These are phyloP conservation scores for Phalaenopsis hybrid DNA, from an alignment of 116 monocot species.

Conservation along the genomic window DNA sequence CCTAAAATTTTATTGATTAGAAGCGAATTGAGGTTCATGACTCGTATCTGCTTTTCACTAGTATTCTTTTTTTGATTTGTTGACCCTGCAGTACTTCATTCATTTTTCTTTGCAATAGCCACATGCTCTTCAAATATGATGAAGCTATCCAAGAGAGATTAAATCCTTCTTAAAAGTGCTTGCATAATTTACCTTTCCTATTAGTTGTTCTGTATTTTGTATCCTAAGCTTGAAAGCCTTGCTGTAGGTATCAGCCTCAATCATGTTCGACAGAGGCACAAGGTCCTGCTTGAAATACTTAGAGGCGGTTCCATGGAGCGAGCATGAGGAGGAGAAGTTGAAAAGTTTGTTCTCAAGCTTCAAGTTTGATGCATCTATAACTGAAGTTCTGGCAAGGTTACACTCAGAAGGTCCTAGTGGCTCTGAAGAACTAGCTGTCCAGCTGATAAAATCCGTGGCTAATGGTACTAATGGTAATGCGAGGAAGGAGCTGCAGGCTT, in stretches of 20 bases:
- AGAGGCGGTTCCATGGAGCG: slow-evolving; percentile 94
- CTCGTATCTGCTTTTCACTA: too few relatives aligned
- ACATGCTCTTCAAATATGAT: too few relatives aligned
- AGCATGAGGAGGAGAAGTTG: slow-evolving; percentile 82
- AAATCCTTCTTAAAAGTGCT: too few relatives aligned
- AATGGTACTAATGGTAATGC: slow-evolving; percentile 39
- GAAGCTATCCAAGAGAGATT: too few relatives aligned
- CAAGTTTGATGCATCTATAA: slow-evolving; percentile 39
- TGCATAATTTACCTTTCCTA: neutral
- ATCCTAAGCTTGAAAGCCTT: neutral
- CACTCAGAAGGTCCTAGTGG: slow-evolving; percentile 14
- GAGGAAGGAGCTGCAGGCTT: slow-evolving; percentile 69
- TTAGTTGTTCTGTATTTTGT: neutral
- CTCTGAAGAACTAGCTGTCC: slow-evolving; percentile 38
- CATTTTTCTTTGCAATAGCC: too few relatives aligned
- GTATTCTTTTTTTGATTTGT: too few relatives aligned
- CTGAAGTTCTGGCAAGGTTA: slow-evolving; percentile 52
- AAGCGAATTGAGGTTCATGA: too few relatives aligned
- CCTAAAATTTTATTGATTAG: too few relatives aligned
- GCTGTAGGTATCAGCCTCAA: slow-evolving; percentile 51
- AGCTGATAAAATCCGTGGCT: slow-evolving; percentile 62
- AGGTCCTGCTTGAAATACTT: slow-evolving; percentile 81
- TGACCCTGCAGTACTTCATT: too few relatives aligned
- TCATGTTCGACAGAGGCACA: slow-evolving; percentile 71
- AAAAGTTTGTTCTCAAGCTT: slow-evolving; percentile 54